Conservation (phyloP, 1,284 basidiomycete species). For the Ustilago shanxiensis region DNA sequence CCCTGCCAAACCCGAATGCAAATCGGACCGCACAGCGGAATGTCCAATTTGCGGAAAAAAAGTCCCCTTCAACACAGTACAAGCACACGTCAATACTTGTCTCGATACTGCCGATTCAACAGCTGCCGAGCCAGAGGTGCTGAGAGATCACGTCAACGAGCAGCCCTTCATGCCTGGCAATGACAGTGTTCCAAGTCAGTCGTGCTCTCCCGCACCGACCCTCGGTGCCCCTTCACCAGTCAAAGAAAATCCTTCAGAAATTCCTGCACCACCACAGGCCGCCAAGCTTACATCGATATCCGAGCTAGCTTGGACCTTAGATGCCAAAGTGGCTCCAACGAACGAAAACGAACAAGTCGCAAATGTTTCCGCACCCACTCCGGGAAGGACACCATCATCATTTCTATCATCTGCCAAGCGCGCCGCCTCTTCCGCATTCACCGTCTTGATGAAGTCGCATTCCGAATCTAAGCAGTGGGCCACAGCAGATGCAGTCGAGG, state of each 20-base stretch:
- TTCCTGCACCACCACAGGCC: constrained; percentile 1
- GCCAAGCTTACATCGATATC: constrained; percentile 43
- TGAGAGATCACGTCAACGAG: constrained; percentile 31
- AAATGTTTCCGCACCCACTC: neutral
- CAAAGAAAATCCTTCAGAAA: neutral
- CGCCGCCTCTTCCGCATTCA: constrained; percentile 53
- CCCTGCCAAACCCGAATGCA: neutral
- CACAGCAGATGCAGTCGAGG: constrained; percentile 57
- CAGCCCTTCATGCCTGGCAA: neutral
- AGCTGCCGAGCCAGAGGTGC: constrained; percentile 9
- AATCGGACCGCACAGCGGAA: constrained; percentile 25
- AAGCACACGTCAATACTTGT: constrained; percentile 54
- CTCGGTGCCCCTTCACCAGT: neutral
- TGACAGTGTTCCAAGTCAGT: neutral
- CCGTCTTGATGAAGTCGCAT: constrained; percentile 59
- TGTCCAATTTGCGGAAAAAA: constrained; percentile 46
- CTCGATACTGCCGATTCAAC: constrained; percentile 38
- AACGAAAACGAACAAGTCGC: neutral
- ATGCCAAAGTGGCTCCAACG: constrained; percentile 19
- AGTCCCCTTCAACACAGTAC: constrained; percentile 42
- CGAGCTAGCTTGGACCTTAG: constrained; percentile 32
- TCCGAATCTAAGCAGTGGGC: constrained; percentile 63
- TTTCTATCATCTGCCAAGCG: constrained; percentile 27
- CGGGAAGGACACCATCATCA: constrained; percentile 20
- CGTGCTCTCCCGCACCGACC: constrained; percentile 28